Conservation (phyloP, 352 stramenopile species). For the Pythium brachiatum region DNA sequence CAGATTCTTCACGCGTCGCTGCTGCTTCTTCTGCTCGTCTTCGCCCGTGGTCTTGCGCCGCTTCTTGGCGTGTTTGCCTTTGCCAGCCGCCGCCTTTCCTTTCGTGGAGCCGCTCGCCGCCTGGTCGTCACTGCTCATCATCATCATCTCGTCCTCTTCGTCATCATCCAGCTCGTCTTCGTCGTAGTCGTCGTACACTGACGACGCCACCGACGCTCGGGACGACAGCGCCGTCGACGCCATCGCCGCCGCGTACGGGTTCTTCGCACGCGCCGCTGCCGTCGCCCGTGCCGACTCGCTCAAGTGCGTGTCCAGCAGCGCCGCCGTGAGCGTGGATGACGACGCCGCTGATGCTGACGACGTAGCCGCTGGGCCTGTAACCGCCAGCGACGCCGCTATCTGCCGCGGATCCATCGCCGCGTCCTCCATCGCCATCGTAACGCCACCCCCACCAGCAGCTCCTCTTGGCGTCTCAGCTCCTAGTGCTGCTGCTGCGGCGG, state of each 20-base stretch:
- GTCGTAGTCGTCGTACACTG: constrained; percentile 16
- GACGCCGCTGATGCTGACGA: neutral
- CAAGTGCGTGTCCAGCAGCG: constrained; percentile 16
- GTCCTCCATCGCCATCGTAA: neutral
- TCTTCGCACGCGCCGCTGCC: neutral
- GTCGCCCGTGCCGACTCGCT: constrained; percentile 1
- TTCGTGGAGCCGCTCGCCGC: neutral
- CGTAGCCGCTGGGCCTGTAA: neutral
- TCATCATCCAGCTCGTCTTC: constrained; percentile 35
- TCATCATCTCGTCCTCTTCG: constrained; percentile 3
- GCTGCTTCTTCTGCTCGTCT: constrained; percentile 54
- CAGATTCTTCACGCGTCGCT: constrained; percentile 69
- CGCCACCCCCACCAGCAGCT: neutral
- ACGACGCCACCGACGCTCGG: constrained; percentile 10
- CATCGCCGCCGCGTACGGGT: constrained; percentile 14
- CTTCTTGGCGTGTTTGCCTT: constrained; percentile 15
- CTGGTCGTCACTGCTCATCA: constrained; percentile 14
- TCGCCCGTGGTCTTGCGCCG: constrained; percentile 24
- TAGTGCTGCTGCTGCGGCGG: neutral
- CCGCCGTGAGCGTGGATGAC: constrained; percentile 10
- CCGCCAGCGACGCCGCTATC: constrained; percentile 2
- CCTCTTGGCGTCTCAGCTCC: neutral
- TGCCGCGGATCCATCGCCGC: neutral
- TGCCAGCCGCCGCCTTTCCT: neutral
- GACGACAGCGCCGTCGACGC: constrained; percentile 10